These are phyloP conservation scores for Saccharomycopsis vini DNA, from an alignment of 805 yeast genomes.

Conservation along the genomic window DNA sequence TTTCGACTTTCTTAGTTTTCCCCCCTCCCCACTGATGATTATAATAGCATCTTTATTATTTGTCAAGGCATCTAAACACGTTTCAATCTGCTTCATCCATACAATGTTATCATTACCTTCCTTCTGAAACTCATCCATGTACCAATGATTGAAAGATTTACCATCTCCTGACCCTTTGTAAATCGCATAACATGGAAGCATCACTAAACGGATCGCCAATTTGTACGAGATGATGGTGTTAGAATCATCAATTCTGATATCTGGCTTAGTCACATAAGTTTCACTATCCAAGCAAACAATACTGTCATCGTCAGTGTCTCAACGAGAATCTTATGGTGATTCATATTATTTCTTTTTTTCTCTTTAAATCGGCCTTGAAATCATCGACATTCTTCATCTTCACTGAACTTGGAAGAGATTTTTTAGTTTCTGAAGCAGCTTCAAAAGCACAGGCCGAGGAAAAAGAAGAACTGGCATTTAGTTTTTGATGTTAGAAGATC, in stretches of 20 bases:
- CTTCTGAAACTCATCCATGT: conserved; percentile 53
- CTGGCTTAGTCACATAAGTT: conserved; percentile 4
- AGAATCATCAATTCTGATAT: not conserved
- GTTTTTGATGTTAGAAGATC: conserved; percentile 9
- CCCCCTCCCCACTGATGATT: conserved; percentile 59
- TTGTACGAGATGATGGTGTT: not conserved
- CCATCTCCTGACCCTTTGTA: conserved; percentile 32
- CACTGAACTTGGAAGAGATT: conserved; percentile 10
- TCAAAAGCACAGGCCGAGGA: not conserved
- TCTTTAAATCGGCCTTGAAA: conserved; percentile 9
- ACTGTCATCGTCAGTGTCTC: not conserved
- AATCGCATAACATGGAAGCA: conserved; percentile 19
- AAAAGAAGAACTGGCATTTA: not conserved
- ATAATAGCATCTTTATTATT: conserved; percentile 30
- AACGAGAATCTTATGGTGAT: not conserved
- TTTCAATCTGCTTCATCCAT: conserved; percentile 52
- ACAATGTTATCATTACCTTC: conserved; percentile 63
- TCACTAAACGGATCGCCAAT: conserved; percentile 4
- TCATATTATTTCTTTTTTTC: conserved; percentile 10
- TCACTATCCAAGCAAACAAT: conserved; percentile 2
- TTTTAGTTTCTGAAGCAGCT: not conserved
- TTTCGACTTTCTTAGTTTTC: conserved; percentile 53
- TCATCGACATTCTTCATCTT: conserved; percentile 13
- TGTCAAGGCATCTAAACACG: conserved; percentile 32
- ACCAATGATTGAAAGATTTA: conserved; percentile 47